phyloP scores from a whole-genome alignment of 139 green algal genomes.

The Micractinium conductrix region DNA sequence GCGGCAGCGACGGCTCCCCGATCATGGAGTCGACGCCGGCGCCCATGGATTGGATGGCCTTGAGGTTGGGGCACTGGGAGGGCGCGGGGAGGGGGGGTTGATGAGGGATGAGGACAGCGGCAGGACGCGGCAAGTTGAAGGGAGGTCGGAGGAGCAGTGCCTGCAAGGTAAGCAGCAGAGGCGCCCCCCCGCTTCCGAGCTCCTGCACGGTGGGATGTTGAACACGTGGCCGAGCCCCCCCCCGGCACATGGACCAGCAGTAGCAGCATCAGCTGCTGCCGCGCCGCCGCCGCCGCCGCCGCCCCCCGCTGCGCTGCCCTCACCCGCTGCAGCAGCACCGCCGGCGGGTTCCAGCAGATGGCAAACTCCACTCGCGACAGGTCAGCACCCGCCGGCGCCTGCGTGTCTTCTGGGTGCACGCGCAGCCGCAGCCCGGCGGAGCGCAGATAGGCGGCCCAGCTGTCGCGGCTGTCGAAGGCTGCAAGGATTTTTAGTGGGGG shows the following conservation, averaged over 20 bases:
- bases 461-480: slow-evolving; percentile 34
- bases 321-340: slow-evolving; percentile 32
- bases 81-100: neutral
- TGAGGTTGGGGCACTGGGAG: neutral
- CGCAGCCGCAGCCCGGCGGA: slow-evolving; percentile 30
- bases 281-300: neutral
- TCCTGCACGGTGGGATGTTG: neutral
- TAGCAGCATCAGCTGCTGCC: neutral
- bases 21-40: slow-evolving; percentile 65
- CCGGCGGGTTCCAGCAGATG: slow-evolving; percentile 32
- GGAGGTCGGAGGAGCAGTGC: neutral
- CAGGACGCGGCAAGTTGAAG: no score
- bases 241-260: neutral
- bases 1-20: slow-evolving; percentile 43
- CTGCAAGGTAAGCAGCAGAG: neutral
- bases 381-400: neutral
- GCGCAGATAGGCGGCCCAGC: slow-evolving; percentile 24
- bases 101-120: neutral
- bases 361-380: slow-evolving; percentile 25
- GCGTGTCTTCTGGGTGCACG: slow-evolving; percentile 22
- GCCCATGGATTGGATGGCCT: slow-evolving; percentile 59
- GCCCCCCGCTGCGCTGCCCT: neutral
- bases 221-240: neutral
- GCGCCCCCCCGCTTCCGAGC: neutral
- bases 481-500: neutral